Evolutionary conservation across 2,329 filamentous ascomycete species (phyloP).

Genomic region (Drechslerella coelobrocha): DNA sequence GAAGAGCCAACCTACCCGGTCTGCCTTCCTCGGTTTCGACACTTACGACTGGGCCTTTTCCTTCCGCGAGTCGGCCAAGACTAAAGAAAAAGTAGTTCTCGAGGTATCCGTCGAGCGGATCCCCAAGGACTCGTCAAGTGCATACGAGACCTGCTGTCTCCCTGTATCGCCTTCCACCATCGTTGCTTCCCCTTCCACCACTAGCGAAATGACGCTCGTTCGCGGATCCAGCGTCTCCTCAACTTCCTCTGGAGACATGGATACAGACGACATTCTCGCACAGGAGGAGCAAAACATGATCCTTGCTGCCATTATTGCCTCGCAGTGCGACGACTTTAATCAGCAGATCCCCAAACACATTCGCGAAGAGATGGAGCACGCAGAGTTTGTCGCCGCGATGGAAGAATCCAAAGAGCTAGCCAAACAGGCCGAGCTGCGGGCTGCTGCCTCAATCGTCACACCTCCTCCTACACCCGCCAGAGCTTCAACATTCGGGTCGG

Average conservation of each 20-base stretch:
- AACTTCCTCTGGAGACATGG: slow-evolving; percentile 20
- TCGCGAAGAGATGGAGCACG: slow-evolving; percentile 46
- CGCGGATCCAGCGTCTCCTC: slow-evolving; percentile 41
- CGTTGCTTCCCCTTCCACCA: slow-evolving; percentile 25
- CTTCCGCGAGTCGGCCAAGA: slow-evolving; percentile 44
- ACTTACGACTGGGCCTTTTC: slow-evolving; percentile 50
- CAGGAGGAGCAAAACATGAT: slow-evolving; percentile 50
- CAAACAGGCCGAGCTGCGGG: slow-evolving; percentile 14
- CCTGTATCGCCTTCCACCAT: slow-evolving; percentile 45
- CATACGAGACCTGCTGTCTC: slow-evolving; percentile 46
- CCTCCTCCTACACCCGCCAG: slow-evolving; percentile 10
- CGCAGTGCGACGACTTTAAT: slow-evolving; percentile 43
- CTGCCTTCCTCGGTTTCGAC: slow-evolving; percentile 15
- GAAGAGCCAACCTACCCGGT: slow-evolving; percentile 8
- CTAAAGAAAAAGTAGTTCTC: slow-evolving; percentile 40
- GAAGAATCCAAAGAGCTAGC: slow-evolving; percentile 41
- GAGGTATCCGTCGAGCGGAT: slow-evolving; percentile 48
- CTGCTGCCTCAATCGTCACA: slow-evolving; percentile 1
- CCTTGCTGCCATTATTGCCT: slow-evolving; percentile 48
- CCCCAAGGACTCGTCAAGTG: slow-evolving; percentile 18
- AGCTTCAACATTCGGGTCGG: slow-evolving; percentile 8
- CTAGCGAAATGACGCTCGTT: slow-evolving; percentile 50
- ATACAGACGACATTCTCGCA: slow-evolving; percentile 35
- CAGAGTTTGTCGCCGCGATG: slow-evolving; percentile 37
- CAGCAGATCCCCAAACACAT: slow-evolving; percentile 43